A percentile compares a stretch with the other conserved stretches of the same genome.
These are phyloP conservation scores for Platanthera guangdongensis DNA, from an alignment of 106 monocot genomes.

Conservation along the genomic window DNA sequence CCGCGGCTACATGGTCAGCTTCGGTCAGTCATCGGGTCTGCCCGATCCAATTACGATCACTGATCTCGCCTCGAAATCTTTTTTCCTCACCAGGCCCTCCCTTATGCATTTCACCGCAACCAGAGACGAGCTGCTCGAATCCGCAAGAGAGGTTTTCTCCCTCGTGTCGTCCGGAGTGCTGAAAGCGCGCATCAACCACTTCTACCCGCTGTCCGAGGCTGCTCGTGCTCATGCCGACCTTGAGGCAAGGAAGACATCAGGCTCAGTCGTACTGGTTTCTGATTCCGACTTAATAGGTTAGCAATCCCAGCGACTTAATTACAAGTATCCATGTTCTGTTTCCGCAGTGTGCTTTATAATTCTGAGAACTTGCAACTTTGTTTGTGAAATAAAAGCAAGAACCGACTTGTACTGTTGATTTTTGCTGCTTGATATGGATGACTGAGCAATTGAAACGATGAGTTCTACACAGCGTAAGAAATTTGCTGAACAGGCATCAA, in stretches of 20 bases:
- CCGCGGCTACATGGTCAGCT: constrained; percentile 70
- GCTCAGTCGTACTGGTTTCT: constrained; percentile 65
- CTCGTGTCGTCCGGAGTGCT: constrained; percentile 53
- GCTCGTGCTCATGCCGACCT: constrained; percentile 72
- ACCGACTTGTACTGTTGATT: too few species aligned
- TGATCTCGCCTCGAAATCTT: constrained; percentile 65
- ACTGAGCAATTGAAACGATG: too few species aligned
- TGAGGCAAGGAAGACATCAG: constrained; percentile 76
- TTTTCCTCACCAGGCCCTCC: constrained; percentile 69
- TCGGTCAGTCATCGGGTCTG: constrained; percentile 80
- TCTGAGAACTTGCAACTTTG: too few species aligned
- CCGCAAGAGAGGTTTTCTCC: constrained; percentile 77
- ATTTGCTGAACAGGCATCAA: too few species aligned
- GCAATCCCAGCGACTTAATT: too few species aligned
- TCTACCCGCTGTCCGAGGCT: constrained; percentile 70
- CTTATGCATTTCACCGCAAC: constrained; percentile 63
- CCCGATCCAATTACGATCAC: constrained; percentile 61
- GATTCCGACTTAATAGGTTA: constrained; percentile 7
- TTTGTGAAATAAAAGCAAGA: too few species aligned
- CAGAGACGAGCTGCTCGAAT: constrained; percentile 75
- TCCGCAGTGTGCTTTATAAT: too few species aligned
- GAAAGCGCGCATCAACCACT: constrained; percentile 65
- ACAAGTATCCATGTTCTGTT: too few species aligned
- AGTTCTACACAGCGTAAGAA: too few species aligned
- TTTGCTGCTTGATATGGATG: too few species aligned